Evolutionary conservation across 1,139 yeast species (phyloP), one percentile per base, ranked within the genome.

Genomic region (Pichia sp.): DNA sequence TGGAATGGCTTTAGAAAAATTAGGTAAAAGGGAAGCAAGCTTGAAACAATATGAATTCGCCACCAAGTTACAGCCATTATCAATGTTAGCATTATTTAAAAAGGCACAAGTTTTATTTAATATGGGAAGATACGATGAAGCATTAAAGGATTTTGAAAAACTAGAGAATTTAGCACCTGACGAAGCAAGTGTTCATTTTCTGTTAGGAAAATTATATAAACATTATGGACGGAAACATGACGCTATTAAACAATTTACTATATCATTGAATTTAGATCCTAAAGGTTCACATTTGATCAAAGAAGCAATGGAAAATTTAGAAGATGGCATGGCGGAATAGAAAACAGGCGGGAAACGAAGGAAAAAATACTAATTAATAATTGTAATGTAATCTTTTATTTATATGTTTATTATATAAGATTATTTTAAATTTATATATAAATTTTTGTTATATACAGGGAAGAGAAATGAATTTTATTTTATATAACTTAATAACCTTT

Each of bases 191-290:
- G 96, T 92, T 30, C 97, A 90, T 65, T 88, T 86, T 68, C 68
- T 90, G 45, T 72, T 92, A 45, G 98, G 97, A 26, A 90, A 89
- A 63, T 73, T 90, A 52, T 88, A 89, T 71, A 86, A 85, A 61
- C 77, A 84, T 37, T 79, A 84, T 56, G 82, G 84, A 35, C 81
- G 86, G 56, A 83, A 81, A 60, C 80, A 79, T 57, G 81, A 76
- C 55, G 97, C 98, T 1, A 79, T 92, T 41, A 79, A 80, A 58
- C 95, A 88, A 59, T 87, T 86, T 58, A 92, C 97, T 0, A 79
- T 85, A 44, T 97, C 98, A 0, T 74, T 88, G 68, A 87, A 88
- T 61, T 73, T 92, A 57, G 97, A 92, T 66, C 97, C 97, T 7
- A 90, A 89, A 64, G 97, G 97, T 0, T 82, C 88, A 49, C 94